Conservation (phyloP, 2,329 filamentous ascomycete species). For the Pseudogymnoascus sp. region DNA sequence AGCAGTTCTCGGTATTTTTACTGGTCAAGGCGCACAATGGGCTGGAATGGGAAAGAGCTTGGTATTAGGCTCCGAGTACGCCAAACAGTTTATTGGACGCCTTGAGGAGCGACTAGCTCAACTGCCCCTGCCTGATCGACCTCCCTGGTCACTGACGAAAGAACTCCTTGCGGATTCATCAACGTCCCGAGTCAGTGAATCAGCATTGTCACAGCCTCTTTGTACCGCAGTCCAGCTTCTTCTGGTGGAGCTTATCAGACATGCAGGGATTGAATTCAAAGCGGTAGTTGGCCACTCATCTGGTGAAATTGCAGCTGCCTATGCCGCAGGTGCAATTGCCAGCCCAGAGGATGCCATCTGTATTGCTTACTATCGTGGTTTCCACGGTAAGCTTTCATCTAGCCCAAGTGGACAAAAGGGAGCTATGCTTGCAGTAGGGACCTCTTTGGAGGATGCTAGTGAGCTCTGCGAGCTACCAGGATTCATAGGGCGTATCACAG, state of each 20-base stretch:
- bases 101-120: neutral
- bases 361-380: slow-evolving; percentile 36
- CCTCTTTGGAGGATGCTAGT: slow-evolving; percentile 14
- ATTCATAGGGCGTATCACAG: slow-evolving; percentile 15
- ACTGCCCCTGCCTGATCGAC: neutral
- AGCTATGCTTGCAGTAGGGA: slow-evolving; percentile 46
- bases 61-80: slow-evolving; percentile 9
- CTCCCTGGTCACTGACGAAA: neutral
- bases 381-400: slow-evolving; percentile 23
- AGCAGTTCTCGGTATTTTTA: slow-evolving; percentile 14
- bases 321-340: slow-evolving; percentile 30
- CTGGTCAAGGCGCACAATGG: slow-evolving; percentile 23
- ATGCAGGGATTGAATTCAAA: slow-evolving; percentile 31
- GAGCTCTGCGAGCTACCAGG: neutral
- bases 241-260: slow-evolving; percentile 35
- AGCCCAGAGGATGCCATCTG: slow-evolving; percentile 28
- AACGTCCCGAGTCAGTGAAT: slow-evolving; percentile 36
- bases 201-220: slow-evolving; percentile 34
- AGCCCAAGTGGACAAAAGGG: slow-evolving; percentile 28
- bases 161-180: slow-evolving; percentile 1
- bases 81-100: neutral
- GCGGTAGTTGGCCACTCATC: slow-evolving; percentile 38
- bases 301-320: slow-evolving; percentile 42
- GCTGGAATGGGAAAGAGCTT: slow-evolving; percentile 17
- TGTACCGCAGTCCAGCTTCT: slow-evolving; percentile 40